A percentile compares a stretch with the other conserved stretches of the same genome.
Conservation (phyloP, 2,329 filamentous ascomycete species). For the Trichoderma endophyticum region DNA sequence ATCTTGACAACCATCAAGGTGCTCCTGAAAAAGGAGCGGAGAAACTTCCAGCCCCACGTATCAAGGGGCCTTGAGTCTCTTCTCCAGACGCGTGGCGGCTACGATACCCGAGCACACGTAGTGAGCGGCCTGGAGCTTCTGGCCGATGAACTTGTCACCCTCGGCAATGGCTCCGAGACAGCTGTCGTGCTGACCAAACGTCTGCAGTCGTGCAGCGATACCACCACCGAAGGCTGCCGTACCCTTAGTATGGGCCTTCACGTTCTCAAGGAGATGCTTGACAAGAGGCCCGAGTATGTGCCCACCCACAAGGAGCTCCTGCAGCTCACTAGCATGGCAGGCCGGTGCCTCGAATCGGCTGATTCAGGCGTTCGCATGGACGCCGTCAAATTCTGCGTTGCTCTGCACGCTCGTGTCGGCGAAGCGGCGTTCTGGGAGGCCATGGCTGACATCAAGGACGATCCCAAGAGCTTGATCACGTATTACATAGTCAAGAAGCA, state of each 20-base stretch:
- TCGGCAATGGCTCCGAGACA: conserved; percentile 62
- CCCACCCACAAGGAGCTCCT: conserved; percentile 52
- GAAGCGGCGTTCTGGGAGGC: conserved; percentile 65
- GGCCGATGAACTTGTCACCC: conserved; percentile 65
- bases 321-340: conserved; percentile 49
- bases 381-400: conserved; percentile 75
- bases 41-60: conserved; percentile 65
- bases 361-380: conserved; percentile 68
- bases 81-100: conserved; percentile 60
- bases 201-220: conserved; percentile 42
- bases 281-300: conserved; percentile 45
- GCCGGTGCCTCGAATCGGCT: conserved; percentile 56
- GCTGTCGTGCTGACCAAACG: conserved; percentile 51
- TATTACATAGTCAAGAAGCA: conserved; percentile 76
- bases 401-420: conserved; percentile 61
- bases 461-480: conserved; percentile 72
- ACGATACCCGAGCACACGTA: conserved; percentile 68
- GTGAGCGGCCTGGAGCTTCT: conserved; percentile 71
- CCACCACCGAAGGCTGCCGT: conserved; percentile 45
- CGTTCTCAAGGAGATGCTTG: conserved; percentile 59
- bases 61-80: conserved; percentile 65
- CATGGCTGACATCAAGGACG: conserved; percentile 63
- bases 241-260: conserved; percentile 62
- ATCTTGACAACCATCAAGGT: conserved; percentile 71
- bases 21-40: conserved; percentile 64